Conservation (phyloP, 78 protist species). For the Protostelium mycophagum region DNA sequence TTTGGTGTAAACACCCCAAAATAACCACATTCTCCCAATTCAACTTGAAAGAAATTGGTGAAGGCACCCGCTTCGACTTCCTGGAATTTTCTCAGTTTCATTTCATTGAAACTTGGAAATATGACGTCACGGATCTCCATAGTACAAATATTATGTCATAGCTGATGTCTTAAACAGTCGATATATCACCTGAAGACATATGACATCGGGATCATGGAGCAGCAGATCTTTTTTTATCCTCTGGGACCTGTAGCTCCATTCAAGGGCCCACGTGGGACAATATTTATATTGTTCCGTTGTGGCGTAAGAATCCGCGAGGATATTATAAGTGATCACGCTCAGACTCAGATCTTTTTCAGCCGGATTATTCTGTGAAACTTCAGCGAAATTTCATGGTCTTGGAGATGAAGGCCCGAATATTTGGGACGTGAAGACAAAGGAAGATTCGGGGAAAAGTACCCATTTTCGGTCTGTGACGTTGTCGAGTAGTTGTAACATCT, state of each 20-base stretch:
- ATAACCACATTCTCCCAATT: slow-evolving; percentile 5
- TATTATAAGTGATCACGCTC: slow-evolving; percentile 6
- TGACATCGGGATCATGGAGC: not conserved
- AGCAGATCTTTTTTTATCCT: not conserved
- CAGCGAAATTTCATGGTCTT: too few species aligned
- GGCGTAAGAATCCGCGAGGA: not conserved
- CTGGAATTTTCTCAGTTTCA: not conserved
- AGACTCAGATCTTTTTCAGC: not conserved
- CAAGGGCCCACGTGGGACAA: slow-evolving; percentile 6
- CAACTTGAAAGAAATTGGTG: not conserved
- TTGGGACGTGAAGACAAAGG: too few species aligned
- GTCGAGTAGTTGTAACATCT: not conserved
- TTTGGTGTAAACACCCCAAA: not conserved
- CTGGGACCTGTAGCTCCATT: not conserved
- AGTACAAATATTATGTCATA: too few species aligned
- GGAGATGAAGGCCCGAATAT: too few species aligned
- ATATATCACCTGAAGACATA: slow-evolving; percentile 3
- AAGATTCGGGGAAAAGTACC: too few species aligned
- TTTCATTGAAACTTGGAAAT: not conserved
- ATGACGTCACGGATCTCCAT: too few species aligned
- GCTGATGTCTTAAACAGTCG: too few species aligned
- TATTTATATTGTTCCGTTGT: not conserved
- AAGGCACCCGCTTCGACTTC: not conserved
- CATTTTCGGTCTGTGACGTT: too few species aligned
- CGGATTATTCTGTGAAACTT: too few species aligned